Evolutionary conservation across 805 yeast genomes (phyloP).

Genomic region (Candida easanensis): DNA sequence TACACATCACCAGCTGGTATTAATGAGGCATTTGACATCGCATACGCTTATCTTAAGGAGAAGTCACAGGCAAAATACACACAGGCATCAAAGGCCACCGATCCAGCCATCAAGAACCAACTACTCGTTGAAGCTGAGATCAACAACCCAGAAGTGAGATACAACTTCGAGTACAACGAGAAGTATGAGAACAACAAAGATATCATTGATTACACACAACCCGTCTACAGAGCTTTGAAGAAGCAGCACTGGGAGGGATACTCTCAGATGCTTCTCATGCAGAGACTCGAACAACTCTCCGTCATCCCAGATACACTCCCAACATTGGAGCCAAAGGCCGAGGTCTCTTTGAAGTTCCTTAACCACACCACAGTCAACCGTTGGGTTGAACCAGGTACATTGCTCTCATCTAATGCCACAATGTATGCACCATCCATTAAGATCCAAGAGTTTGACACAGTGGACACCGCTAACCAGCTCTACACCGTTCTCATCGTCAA

Average conservation of each 20-base stretch:
- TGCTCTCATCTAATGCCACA: constrained; percentile 72
- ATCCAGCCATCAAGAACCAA: constrained; percentile 25
- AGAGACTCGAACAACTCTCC: constrained; percentile 79
- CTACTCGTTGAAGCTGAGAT: constrained; percentile 61
- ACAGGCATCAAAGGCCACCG: constrained; percentile 22
- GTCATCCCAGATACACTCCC: constrained; percentile 95
- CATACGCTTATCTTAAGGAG: constrained; percentile 55
- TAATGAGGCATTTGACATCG: constrained; percentile 67
- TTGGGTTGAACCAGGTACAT: constrained; percentile 77
- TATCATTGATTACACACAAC: constrained; percentile 61
- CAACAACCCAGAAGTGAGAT: constrained; percentile 81
- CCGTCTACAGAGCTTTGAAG: constrained; percentile 74
- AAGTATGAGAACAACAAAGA: constrained; percentile 38
- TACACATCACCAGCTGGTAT: constrained; percentile 71
- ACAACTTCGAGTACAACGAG: constrained; percentile 50
- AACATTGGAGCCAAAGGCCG: constrained; percentile 77
- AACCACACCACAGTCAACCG: constrained; percentile 59
- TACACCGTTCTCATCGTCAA: constrained; percentile 83
- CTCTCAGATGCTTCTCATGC: constrained; percentile 80
- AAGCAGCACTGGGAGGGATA: constrained; percentile 69
- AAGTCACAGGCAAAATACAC: constrained; percentile 44
- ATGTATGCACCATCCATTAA: constrained; percentile 72
- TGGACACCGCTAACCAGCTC: constrained; percentile 40
- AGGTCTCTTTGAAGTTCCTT: constrained; percentile 72
- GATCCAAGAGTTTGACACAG: constrained; percentile 65